These are phyloP conservation scores for Euphorbia peplus DNA, from an alignment of 345 rosid genomes.

Conservation along the genomic window DNA sequence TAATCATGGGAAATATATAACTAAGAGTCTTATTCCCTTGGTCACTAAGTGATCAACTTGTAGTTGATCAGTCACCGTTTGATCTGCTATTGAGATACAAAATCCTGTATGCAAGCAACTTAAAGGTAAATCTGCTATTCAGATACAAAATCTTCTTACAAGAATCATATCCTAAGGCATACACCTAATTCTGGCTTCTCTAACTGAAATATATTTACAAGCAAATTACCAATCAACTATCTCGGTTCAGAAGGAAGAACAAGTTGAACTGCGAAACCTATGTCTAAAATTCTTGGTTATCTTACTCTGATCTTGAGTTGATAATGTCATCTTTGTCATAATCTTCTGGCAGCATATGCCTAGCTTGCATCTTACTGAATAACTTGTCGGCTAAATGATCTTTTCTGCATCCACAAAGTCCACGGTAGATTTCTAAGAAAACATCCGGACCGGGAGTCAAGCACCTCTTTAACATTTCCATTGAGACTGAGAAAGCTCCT, in stretches of 20 bases:
- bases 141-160: too few species aligned
- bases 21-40: too few species aligned
- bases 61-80: too few species aligned
- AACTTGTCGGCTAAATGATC: conserved; percentile 44
- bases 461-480: conserved; percentile 55
- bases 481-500: conserved; percentile 55
- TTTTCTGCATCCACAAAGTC: conserved; percentile 50
- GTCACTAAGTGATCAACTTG: too few species aligned
- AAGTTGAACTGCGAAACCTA: not conserved
- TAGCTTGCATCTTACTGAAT: conserved; percentile 39
- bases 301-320: conserved; percentile 13
- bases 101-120: too few species aligned
- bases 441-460: conserved; percentile 40
- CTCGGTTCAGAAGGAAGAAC: not conserved
- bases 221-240: too few species aligned
- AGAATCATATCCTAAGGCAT: too few species aligned
- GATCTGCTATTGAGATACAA: too few species aligned
- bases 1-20: too few species aligned
- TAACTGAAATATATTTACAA: too few species aligned
- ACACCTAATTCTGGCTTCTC: too few species aligned
- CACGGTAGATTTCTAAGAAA: conserved; percentile 40
- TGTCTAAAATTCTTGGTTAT: not conserved
- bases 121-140: too few species aligned
- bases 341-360: conserved; percentile 33
- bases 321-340: conserved; percentile 21